Evolutionary conservation across 768 basidiomycete species (phyloP).

Genomic region (Calocybe gangraenosa): DNA sequence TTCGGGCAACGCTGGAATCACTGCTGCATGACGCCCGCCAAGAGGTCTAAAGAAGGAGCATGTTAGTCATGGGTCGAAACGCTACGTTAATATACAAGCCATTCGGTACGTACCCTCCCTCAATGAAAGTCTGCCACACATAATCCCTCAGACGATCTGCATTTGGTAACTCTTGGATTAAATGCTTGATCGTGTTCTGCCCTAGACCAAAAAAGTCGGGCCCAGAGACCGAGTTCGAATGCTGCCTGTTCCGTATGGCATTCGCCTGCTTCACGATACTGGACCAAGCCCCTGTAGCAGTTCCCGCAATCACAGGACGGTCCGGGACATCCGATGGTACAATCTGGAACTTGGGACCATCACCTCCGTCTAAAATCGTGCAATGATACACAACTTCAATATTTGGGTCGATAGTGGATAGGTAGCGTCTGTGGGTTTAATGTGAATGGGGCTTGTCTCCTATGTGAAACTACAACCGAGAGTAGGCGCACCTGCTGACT

Average conservation of each 20-base stretch:
- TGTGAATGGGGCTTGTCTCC: slow-evolving; percentile 5
- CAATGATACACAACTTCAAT: slow-evolving; percentile 74
- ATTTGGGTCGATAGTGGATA: slow-evolving; percentile 67
- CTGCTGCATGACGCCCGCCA: slow-evolving; percentile 79
- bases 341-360: slow-evolving; percentile 84
- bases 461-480: background rate
- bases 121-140: slow-evolving; percentile 82
- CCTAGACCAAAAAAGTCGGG: slow-evolving; percentile 87
- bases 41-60: slow-evolving; percentile 45
- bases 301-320: slow-evolving; percentile 75
- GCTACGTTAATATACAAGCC: slow-evolving; percentile 9
- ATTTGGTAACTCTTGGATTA: slow-evolving; percentile 80
- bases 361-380: slow-evolving; percentile 80
- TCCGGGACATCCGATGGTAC: slow-evolving; percentile 68
- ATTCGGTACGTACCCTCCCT: slow-evolving; percentile 68
- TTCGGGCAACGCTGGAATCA: slow-evolving; percentile 76
- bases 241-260: slow-evolving; percentile 72
- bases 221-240: slow-evolving; percentile 84
- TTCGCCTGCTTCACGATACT: slow-evolving; percentile 82
- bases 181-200: slow-evolving; percentile 85
- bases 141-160: slow-evolving; percentile 73
- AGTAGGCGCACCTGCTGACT: slow-evolving; percentile 57
- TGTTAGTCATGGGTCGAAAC: background rate
- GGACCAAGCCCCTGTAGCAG: slow-evolving; percentile 85
- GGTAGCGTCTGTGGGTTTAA: slow-evolving; percentile 54